Evolutionary conservation across 305 asterid genomes (phyloP), one percentile per base, ranked within the genome.

Genomic region (Fraxinus baroniana): DNA sequence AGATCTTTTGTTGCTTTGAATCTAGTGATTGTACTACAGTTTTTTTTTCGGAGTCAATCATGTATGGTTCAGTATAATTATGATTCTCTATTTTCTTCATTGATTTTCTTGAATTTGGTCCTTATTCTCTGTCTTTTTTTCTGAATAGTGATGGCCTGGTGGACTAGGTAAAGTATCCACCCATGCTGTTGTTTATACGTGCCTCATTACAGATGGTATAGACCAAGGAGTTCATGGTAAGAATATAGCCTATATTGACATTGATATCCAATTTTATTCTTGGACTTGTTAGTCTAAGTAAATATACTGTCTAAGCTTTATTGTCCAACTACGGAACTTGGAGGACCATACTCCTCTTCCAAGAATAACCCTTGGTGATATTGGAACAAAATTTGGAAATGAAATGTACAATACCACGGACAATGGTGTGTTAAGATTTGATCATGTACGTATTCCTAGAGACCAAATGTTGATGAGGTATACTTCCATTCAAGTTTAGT

Each of bases 321-420:
- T 97, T 78, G 98, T 93, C 78, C 99, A 94, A 87, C 72, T 94
- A 74, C 95, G 99, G 88, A 90, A 93, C 88, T 84, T 94, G 94
- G 99, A 97, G 85, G 93, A 94, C 88, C 99, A 94, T 83, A 84
- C 20, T 39, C 98, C 99, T 80, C 95, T 93, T 87, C 95, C 97
- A 33, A 96, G 98, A 66, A 83, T 97, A 80, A 97, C 98, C 28
- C 81, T 97, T 86, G 99, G 97, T 84, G 99, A 97, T 82, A 93
- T 97, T 84, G 98, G 99, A 85, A 91, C 90, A 95, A 97, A 97
- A 90, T 97, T 97, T 83, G 99, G 99, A 75, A 97, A 93, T 83
- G 99, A 97, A 83, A 98, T 95, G 33, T 94, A 93, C 90, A 97
- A 97, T 88, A 91, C 96, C 83, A 92, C 93, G 98, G 99, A 97